Evolutionary conservation across 139 green algal genomes (phyloP).

Genomic region (Micractinium conductrix): DNA sequence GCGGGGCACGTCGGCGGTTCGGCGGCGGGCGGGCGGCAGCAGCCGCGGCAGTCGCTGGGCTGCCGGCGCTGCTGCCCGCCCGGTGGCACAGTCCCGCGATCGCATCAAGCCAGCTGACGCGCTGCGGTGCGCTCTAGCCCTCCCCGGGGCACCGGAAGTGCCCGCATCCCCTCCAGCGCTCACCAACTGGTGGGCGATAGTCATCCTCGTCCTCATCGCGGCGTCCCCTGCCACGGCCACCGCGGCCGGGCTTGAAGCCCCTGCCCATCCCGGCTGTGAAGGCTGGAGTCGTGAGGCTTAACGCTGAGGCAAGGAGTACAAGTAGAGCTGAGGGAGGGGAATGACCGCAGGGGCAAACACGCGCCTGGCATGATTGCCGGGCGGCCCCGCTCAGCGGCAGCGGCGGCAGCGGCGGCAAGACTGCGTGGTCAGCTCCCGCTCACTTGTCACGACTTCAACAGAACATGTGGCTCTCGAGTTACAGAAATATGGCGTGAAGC

Average conservation of each 20-base stretch:
- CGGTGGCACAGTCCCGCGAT: too few species aligned
- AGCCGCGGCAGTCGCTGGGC: not conserved
- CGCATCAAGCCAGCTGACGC: too few species aligned
- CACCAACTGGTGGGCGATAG: not conserved
- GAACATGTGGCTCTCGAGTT: too few species aligned
- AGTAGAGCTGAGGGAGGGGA: too few species aligned
- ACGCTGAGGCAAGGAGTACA: too few species aligned
- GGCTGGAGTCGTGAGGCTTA: not conserved
- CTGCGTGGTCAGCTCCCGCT: not conserved
- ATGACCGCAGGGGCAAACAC: too few species aligned
- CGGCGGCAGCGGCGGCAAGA: not conserved
- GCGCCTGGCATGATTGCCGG: not conserved
- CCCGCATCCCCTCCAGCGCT: not conserved
- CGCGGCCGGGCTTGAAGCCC: not conserved
- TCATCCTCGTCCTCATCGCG: constrained; percentile 26
- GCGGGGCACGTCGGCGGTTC: not conserved
- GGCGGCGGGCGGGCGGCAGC: not conserved
- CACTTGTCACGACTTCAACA: too few species aligned
- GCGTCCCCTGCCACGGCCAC: not conserved
- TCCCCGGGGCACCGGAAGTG: too few species aligned
- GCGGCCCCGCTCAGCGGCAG: not conserved
- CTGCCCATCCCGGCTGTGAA: constrained; percentile 12
- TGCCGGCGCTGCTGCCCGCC: not conserved
- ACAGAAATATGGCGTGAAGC: too few species aligned
- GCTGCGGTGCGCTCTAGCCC: too few species aligned